Base-by-base conservation (phyloP, 2,329 filamentous ascomycete species). In the Verticillium albo-atrum region DNA sequence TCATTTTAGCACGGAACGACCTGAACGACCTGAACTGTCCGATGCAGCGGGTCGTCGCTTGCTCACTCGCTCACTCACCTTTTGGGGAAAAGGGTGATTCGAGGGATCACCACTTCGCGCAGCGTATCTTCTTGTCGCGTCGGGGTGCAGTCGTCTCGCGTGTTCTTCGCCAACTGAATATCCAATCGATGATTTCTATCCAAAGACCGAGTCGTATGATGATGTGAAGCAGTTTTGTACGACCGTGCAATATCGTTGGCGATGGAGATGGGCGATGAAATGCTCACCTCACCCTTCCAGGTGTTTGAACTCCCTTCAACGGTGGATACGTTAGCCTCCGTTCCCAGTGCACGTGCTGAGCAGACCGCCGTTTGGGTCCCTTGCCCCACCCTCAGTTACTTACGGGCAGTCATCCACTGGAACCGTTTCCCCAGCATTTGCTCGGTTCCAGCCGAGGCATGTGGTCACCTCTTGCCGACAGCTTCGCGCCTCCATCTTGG, bases 381-480 rank as follows among this genome's bases (percentile, higher is more conserved):
- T 53, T 53, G 10, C 17, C 7, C 27, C 15, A 17, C 10, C 27
- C 17, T 34, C 52, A 32, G n/a, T 20, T n/a, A 17, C n/a, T 23
- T 3, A 54, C 15, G 27, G 27, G 20, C 47, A 7, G 52, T 51
- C 32, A 57, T 56, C 60, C 56, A 58, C 58, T 58, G 17, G 25
- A 23, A 37, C 26, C 32, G n/a, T 47, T 47, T 47, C 37, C 37
- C 37, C 37, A 47, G 37, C n/a, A 47, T 47, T 47, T 47, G 37
- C n/a, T 47, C 37, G 37, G 37, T 47, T 47, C 56, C 57, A 61
- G 55, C 62, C 62, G 62, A 64, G 62, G 62, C 62, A 64, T 64
- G 61, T 64, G 62, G 59, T 59, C 55, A 55, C 37, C 59, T 47
- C 34, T 47, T 47, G 37, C 37, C 37, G 37, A 47, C 37, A 47